Percentiles rank a stretch among this genome's conserved stretches.
phyloP scores from a whole-genome alignment of 2,329 filamentous ascomycete species.

The Trichophyton schoenleinii region DNA sequence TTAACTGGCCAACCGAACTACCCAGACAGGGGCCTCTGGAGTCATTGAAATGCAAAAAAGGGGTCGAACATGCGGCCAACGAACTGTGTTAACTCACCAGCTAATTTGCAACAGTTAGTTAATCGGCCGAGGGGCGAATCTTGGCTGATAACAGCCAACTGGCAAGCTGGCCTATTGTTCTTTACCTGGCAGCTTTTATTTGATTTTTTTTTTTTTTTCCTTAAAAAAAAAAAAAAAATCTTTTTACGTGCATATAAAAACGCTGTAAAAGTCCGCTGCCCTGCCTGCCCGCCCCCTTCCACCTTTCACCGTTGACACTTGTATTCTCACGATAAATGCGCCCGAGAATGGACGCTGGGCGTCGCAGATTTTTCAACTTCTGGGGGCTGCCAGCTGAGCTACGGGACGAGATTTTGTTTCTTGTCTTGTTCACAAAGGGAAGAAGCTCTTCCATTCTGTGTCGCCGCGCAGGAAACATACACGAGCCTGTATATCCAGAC shows the following conservation, averaged over 20 bases:
- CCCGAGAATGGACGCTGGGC: neutral
- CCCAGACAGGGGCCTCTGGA: no score
- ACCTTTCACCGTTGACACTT: neutral
- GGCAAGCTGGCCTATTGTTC: no score
- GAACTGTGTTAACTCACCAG: no score
- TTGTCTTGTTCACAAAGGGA: neutral
- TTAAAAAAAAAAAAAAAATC: no score
- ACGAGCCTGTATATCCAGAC: neutral
- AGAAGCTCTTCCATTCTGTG: neutral
- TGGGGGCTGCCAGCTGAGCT: neutral
- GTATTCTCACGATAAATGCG: neutral
- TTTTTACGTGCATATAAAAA: neutral
- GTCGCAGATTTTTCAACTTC: neutral
- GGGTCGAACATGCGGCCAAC: no score
- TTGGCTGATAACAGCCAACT: neutral
- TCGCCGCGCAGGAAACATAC: neutral
- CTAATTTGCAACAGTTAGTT: neutral
- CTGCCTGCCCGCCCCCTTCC: neutral
- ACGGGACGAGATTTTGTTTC: conserved; percentile 4
- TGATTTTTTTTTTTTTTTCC: no score
- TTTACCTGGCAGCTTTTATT: no score
- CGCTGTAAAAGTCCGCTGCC: neutral
- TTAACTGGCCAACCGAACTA: no score
- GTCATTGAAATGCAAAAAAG: no score
- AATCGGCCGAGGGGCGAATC: neutral